Base-by-base conservation (phyloP, 257 asterid genomes). In the Rhazya stricta region DNA sequence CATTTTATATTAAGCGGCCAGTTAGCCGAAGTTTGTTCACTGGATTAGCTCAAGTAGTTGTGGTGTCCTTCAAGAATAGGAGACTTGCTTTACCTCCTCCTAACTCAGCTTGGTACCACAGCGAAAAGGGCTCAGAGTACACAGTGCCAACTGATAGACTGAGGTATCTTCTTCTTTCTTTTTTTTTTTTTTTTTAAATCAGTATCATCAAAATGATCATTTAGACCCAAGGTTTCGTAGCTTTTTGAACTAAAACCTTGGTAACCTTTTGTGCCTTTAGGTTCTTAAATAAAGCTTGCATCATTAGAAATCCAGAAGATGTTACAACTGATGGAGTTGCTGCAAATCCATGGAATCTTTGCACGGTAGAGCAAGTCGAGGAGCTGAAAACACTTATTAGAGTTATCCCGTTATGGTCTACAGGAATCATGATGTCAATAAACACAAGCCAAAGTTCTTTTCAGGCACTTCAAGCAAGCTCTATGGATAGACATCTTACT, bases 261-360 rank as follows among this genome's bases (percentile, higher is more conserved):
- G 15, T 58, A 30, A 21, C 8, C 42, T 74, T 63, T 56, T 29
- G 32, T 69, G 53, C 27, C 19, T 51, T 70, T 71, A 90, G 96
- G 87, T 88, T 88, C 81, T 75, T 90, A 69, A 88, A 90, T 70
- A 90, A 88, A 71, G 96, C 93, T 12, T 90, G 96, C 85, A 84
- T 88, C 53, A 76, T 90, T 68, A 85, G 85, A 80, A 80, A 75
- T 77, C 79, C 85, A 3, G 82, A 74, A 71, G 93, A 88, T 51
- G 71, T 83, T 65, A 58, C 83, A 12, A 41, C 83, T 2, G 79
- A 75, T 30, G 86, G 90, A 15, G 25, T 74, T 9, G 85, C 91
- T 27, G 27, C 67, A 0, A 74, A 83, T 9, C 80, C 79, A 13
- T 90, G 96, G 96, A 80, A 72, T 45, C 85, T 87, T 16, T 87